Base-by-base conservation (phyloP, 1,139 yeast genomes). In the Kurtzmaniella quercitrusa region DNA sequence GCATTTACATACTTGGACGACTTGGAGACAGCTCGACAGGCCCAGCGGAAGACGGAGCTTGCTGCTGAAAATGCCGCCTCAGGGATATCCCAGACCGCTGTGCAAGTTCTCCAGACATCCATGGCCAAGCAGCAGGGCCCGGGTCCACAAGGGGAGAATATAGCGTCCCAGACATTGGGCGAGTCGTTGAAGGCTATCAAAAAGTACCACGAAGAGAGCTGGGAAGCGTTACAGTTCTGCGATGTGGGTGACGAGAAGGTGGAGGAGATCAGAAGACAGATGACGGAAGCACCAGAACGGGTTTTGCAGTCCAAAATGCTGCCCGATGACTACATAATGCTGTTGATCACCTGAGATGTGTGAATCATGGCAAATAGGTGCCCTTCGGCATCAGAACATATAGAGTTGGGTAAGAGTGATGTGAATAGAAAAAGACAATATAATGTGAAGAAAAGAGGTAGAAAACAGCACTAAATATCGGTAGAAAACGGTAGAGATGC, bases 141-240 rank as follows among this genome's bases (percentile, higher is more conserved):
- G 47, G 81, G 84, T 34, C 82, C 85, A 38, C 87, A 85, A 46
- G 78, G 84, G 78, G 83, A 90, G 19, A 95, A 90, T 2, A 85
- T 85, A 53, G 72, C 83, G 23, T 73, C 83, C 4, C 54, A 60
- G 29, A 76, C 79, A 9, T 83, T 87, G 46, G 93, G 96, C 2
- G 93, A 90, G 25, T 91, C 96, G 0, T 72, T 91, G 43, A 70
- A 78, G 48, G 87, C 88, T 37, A 79, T 84, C 48, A 86, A 85
- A 57, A 65, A 73, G 40, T 88, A 85, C 40, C 93, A 84, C 44
- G 96, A 87, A 48, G 97, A 91, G 59, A 70, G 66, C 21, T 79
- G 80, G 69, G 55, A 61, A 11, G 55, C 63, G 1, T 58, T 79
- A 48, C 65, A 62, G n/a, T 82, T 86, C 85, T 52, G 58, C 38